These are phyloP conservation scores for Brassica nigra DNA, from an alignment of 345 rosid genomes.

Conservation along the genomic window DNA sequence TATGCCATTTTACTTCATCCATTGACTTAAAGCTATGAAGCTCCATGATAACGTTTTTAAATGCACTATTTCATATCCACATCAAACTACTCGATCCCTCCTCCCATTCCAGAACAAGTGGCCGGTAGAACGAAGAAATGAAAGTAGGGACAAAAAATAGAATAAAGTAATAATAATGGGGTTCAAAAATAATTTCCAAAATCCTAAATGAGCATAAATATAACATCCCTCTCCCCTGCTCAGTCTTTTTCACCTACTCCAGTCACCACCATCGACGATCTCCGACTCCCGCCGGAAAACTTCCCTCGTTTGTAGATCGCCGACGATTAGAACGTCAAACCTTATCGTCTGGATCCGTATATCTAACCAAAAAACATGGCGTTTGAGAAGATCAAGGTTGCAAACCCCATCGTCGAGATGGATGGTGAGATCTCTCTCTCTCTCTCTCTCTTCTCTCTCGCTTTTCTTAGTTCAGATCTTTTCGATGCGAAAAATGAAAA, in stretches of 20 bases:
- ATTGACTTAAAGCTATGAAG: too few species aligned
- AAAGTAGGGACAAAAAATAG: not conserved
- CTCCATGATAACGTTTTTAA: too few species aligned
- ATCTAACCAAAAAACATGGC: slow-evolving; percentile 47
- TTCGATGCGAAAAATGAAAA: not conserved
- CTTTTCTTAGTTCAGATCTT: slow-evolving; percentile 9
- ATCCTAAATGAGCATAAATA: slow-evolving; percentile 22
- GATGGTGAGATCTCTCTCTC: slow-evolving; percentile 65
- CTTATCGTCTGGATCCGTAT: not conserved
- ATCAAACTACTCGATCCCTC: not conserved
- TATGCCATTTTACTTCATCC: too few species aligned
- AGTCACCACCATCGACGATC: slow-evolving; percentile 22
- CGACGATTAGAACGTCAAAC: not conserved
- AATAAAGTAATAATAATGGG: not conserved
- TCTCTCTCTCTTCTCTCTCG: not conserved
- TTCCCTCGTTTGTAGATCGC: slow-evolving; percentile 3
- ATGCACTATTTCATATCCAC: not conserved
- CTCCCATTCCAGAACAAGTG: not conserved
- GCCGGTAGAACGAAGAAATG: not conserved
- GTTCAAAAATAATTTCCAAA: slow-evolving; percentile 1
- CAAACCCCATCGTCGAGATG: slow-evolving; percentile 96
- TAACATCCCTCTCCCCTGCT: not conserved
- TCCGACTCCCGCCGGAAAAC: slow-evolving; percentile 1
- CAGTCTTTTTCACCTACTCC: slow-evolving; percentile 27
- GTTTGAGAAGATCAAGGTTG: slow-evolving; percentile 87